phyloP scores from a whole-genome alignment of 2,329 filamentous ascomycete species.

The Colletotrichum sojae region DNA sequence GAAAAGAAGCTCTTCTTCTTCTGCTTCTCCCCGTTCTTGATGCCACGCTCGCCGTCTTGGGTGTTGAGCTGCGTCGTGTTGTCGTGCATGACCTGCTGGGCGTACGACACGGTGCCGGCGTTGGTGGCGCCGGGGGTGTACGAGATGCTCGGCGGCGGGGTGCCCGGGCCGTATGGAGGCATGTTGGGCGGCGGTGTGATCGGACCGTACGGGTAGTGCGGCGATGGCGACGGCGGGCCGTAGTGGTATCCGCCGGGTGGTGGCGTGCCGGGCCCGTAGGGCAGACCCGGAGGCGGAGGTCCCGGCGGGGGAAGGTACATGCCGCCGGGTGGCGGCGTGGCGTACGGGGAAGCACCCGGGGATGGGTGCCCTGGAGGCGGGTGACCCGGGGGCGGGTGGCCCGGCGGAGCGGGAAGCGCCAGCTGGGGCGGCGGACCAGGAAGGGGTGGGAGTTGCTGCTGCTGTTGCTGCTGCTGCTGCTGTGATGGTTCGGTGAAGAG shows the following conservation, averaged over 20 bases:
- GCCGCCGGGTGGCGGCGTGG: neutral
- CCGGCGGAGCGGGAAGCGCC: constrained; percentile 57
- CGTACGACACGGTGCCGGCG: constrained; percentile 61
- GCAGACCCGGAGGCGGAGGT: neutral
- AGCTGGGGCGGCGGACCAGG: constrained; percentile 26
- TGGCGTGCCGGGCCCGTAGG: constrained; percentile 8
- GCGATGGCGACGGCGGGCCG: constrained; percentile 3
- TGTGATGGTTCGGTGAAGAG: constrained; percentile 59
- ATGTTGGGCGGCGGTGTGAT: constrained; percentile 9
- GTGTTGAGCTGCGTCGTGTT: constrained; percentile 66
- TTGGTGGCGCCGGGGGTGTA: constrained; percentile 40
- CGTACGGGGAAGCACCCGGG: constrained; percentile 59
- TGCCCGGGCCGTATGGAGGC: neutral
- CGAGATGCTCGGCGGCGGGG: constrained; percentile 9
- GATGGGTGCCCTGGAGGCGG: constrained; percentile 40
- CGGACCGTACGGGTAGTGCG: neutral
- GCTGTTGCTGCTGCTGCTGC: constrained; percentile 29
- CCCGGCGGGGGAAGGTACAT: neutral
- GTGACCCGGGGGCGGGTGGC: neutral
- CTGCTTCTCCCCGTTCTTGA: constrained; percentile 8
- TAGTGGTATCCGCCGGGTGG: neutral
- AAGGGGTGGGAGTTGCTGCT: constrained; percentile 11
- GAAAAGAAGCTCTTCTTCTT: constrained; percentile 32
- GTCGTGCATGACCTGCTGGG: constrained; percentile 67
- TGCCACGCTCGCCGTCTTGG: constrained; percentile 45